These are phyloP conservation scores for Neofusicoccum umdonicola DNA, from an alignment of 2,329 filamentous ascomycete species.

Conservation along the genomic window DNA sequence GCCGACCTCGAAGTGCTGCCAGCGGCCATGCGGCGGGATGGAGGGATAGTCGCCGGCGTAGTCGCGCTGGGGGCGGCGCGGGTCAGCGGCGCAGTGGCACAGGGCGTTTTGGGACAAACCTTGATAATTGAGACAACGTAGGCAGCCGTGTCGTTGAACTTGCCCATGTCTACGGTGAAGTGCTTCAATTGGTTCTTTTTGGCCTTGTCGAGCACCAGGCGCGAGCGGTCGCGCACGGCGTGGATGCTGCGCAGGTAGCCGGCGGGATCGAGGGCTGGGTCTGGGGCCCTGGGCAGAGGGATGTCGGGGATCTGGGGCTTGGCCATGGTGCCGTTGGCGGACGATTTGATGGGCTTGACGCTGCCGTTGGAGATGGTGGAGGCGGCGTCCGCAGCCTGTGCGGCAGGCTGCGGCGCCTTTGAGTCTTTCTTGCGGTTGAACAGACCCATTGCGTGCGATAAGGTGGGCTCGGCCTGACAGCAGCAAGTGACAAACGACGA, in stretches of 20 bases:
- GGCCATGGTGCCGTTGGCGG: slow-evolving; percentile 35
- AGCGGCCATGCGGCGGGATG: slow-evolving; percentile 84
- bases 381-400: slow-evolving; percentile 29
- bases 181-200: slow-evolving; percentile 74
- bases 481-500: slow-evolving; percentile 15
- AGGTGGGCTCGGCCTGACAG: slow-evolving; percentile 11
- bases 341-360: slow-evolving; percentile 47
- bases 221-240: slow-evolving; percentile 77
- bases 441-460: slow-evolving; percentile 45
- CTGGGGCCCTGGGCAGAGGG: slow-evolving; percentile 78
- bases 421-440: slow-evolving; percentile 50
- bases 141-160: slow-evolving; percentile 77
- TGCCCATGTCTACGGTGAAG: slow-evolving; percentile 83
- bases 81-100: not conserved
- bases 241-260: slow-evolving; percentile 88
- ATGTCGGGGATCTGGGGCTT: slow-evolving; percentile 64
- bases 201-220: slow-evolving; percentile 72
- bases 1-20: slow-evolving; percentile 82
- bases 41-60: slow-evolving; percentile 65
- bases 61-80: slow-evolving; percentile 55
- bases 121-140: slow-evolving; percentile 95
- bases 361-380: slow-evolving; percentile 49
- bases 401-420: slow-evolving; percentile 37
- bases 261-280: slow-evolving; percentile 82
- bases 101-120: slow-evolving; percentile 51